These are phyloP conservation scores for Raddia distichophylla DNA, from an alignment of 176 grass and related monocot species.

Conservation along the genomic window DNA sequence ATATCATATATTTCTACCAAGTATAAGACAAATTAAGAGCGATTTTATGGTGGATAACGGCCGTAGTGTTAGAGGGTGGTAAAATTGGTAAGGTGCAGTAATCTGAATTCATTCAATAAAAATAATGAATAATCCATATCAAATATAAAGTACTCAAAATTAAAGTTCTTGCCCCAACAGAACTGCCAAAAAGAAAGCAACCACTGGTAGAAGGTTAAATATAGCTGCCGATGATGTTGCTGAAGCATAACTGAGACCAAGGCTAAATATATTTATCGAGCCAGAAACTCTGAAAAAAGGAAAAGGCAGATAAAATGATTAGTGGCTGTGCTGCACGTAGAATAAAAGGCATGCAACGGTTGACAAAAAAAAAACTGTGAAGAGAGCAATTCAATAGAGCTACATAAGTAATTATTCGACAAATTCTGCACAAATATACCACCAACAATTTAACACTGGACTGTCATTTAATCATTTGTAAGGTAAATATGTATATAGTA, in stretches of 20 bases:
- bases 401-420: background rate
- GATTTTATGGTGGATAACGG: no score
- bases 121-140: no score
- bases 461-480: background rate
- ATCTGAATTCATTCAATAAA: no score
- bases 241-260: constrained; percentile 53
- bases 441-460: background rate
- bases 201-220: constrained; percentile 39
- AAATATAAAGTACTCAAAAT: background rate
- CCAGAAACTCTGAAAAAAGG: constrained; percentile 38
- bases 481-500: background rate
- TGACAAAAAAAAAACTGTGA: background rate
- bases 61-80: no score
- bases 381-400: background rate
- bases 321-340: background rate
- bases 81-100: no score
- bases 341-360: background rate
- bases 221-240: constrained; percentile 44
- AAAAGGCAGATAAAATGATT: background rate
- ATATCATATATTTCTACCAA: no score
- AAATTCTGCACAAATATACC: background rate
- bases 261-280: constrained; percentile 38
- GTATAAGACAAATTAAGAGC: background rate
- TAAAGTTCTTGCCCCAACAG: constrained; percentile 14
- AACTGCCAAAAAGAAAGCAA: constrained; percentile 49